Conservation (phyloP, 2,329 filamentous ascomycete genomes). For the Exutisphaerella laricina region DNA sequence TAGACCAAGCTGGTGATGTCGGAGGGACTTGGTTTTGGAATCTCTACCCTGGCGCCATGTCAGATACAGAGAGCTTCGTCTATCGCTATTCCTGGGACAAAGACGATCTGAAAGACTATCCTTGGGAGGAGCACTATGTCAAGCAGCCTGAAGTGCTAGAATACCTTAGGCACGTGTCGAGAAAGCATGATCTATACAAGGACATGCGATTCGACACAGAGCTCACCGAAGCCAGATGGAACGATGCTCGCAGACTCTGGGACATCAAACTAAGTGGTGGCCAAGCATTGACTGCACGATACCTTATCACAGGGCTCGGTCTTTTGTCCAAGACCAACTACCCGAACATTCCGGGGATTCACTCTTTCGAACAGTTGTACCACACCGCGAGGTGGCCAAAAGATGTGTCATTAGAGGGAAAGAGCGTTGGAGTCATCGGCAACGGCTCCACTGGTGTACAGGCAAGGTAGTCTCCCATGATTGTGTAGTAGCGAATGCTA, state of each 20-base stretch:
- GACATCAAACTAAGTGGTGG: slow-evolving; percentile 7
- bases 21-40: slow-evolving; percentile 32
- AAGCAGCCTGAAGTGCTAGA: slow-evolving; percentile 37
- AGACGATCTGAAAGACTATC: slow-evolving; percentile 32
- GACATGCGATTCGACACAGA: slow-evolving; percentile 22
- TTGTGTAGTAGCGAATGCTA: not conserved
- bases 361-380: slow-evolving; percentile 35
- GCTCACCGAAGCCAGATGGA: slow-evolving; percentile 24
- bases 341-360: slow-evolving; percentile 35
- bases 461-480: slow-evolving; percentile 17
- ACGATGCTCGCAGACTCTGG: slow-evolving; percentile 10
- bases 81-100: slow-evolving; percentile 34
- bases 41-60: slow-evolving; percentile 30
- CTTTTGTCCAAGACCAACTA: slow-evolving; percentile 36
- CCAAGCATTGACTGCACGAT: slow-evolving; percentile 19
- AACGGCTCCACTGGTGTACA: slow-evolving; percentile 42
- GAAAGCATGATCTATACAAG: slow-evolving; percentile 15
- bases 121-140: slow-evolving; percentile 35
- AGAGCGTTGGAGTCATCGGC: slow-evolving; percentile 39
- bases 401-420: slow-evolving; percentile 26
- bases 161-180: slow-evolving; percentile 18
- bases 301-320: slow-evolving; percentile 37
- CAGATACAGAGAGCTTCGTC: slow-evolving; percentile 25
- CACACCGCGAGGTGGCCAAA: slow-evolving; percentile 40
- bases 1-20: slow-evolving; percentile 40